Conservation (phyloP, 2,329 filamentous ascomycete species). For the Knoxdaviesia capensis region DNA sequence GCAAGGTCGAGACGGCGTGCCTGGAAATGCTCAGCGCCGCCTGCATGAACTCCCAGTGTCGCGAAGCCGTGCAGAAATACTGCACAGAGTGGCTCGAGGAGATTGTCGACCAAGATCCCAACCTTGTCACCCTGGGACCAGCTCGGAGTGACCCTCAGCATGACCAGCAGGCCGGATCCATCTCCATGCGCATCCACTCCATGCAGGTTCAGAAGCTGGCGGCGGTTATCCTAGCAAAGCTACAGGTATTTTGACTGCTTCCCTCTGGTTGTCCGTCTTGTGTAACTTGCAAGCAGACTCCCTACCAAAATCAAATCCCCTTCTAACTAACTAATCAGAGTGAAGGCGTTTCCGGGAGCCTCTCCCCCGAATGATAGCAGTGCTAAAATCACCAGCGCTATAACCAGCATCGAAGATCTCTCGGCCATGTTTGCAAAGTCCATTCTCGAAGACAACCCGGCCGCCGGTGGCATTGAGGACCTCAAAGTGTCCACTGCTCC, state of each 20-base stretch:
- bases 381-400: slow-evolving; percentile 28
- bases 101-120: slow-evolving; percentile 53
- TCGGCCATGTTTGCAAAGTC: slow-evolving; percentile 45
- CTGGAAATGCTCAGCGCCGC: slow-evolving; percentile 82
- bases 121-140: slow-evolving; percentile 19
- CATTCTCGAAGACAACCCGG: slow-evolving; percentile 31
- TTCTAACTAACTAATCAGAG: slow-evolving; percentile 26
- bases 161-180: slow-evolving; percentile 38
- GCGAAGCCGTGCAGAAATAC: slow-evolving; percentile 67
- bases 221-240: slow-evolving; percentile 57
- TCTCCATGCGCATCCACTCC: slow-evolving; percentile 39
- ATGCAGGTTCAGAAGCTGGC: slow-evolving; percentile 43
- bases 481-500: slow-evolving; percentile 14
- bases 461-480: slow-evolving; percentile 15
- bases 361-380: slow-evolving; percentile 16
- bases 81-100: slow-evolving; percentile 77
- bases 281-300: not conserved
- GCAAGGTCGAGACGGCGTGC: slow-evolving; percentile 68
- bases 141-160: slow-evolving; percentile 28
- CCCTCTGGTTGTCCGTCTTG: slow-evolving; percentile 2
- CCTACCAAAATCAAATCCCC: not conserved
- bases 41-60: slow-evolving; percentile 65
- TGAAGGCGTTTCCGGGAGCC: slow-evolving; percentile 33
- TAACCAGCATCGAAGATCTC: slow-evolving; percentile 44
- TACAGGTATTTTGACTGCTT: slow-evolving; percentile 25